Evolutionary conservation across 2,329 filamentous ascomycete species (phyloP), one percentile per base, ranked within the genome.

Genomic region (Botrytis cinerea): DNA sequence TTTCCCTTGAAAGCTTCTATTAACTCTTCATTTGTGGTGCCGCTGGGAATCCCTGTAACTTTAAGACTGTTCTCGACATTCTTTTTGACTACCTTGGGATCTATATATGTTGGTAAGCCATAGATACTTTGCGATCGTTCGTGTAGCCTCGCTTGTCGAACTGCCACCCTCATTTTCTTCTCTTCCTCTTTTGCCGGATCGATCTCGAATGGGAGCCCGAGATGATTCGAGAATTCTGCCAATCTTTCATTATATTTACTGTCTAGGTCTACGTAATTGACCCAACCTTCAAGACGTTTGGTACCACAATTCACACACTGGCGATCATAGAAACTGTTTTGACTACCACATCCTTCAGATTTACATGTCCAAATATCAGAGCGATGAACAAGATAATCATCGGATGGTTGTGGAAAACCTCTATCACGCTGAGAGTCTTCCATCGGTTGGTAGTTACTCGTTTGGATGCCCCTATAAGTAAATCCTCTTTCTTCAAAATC

Each of bases 101-200:
- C 70, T 46, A 59, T n/a, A 28, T 43, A 22, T 38, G n/a, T 18
- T 32, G 70, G 70, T n/a, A 72, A 43, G 22, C 62, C 62, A 59
- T 72, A 72, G 7, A 67, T 46, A 57, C 61, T 68, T 45, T 72
- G 38, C 18, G 3, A 18, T 45, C 70, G 62, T 43, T 5, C 35
- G 28, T 40, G 1, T 5, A 72, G 40, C 54, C 10, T 68, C 9
- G 46, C 48, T 32, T 70, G n/a, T 18, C 68, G 68, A 4, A 20
- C 12, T 61, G 22, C 68, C 28, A 70, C 22, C 48, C 66, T 68
- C 40, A n/a, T 28, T 20, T 43, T 43, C 35, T 32, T 68, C 66
- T 32, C 18, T 32, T 57, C 38, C 18, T 68, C 66, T n/a, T 68
- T 40, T 32, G 16, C 66, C n/a, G 48, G 35, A 68, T 57, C 66